Evolutionary conservation across 345 rosid species (phyloP).

Genomic region (Kernera saxatilis): DNA sequence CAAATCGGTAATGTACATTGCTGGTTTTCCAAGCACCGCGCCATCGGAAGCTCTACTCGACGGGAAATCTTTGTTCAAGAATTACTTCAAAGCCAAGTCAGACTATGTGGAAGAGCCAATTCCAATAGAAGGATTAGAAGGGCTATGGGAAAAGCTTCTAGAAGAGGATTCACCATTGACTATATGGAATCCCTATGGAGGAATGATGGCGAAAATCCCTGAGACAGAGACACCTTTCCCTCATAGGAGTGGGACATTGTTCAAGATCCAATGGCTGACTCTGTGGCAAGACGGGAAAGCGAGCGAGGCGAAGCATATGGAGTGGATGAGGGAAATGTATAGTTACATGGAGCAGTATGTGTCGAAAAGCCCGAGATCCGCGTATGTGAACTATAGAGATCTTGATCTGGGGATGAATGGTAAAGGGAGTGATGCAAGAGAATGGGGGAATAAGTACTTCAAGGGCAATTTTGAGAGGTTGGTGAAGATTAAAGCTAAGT

Average conservation of each 20-base stretch:
- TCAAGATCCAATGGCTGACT: slow-evolving; percentile 29
- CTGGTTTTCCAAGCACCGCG: slow-evolving; percentile 40
- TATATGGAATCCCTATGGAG: slow-evolving; percentile 33
- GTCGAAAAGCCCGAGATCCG: slow-evolving; percentile 24
- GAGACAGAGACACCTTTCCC: slow-evolving; percentile 37
- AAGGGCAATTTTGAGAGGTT: slow-evolving; percentile 48
- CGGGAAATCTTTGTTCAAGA: slow-evolving; percentile 44
- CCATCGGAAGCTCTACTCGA: slow-evolving; percentile 45
- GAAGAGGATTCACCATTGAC: slow-evolving; percentile 28
- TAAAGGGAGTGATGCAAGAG: slow-evolving; percentile 32
- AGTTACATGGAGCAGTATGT: slow-evolving; percentile 35
- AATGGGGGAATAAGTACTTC: slow-evolving; percentile 55
- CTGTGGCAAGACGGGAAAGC: slow-evolving; percentile 32
- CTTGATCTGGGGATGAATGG: slow-evolving; percentile 36
- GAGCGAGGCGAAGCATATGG: slow-evolving; percentile 29
- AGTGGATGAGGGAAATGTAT: slow-evolving; percentile 33
- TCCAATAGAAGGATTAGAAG: slow-evolving; percentile 25
- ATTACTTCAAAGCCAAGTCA: slow-evolving; percentile 66
- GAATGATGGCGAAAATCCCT: slow-evolving; percentile 32
- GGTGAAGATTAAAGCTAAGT: slow-evolving; percentile 38
- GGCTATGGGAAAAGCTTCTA: slow-evolving; percentile 24
- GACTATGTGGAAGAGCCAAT: slow-evolving; percentile 52
- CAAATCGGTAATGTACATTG: slow-evolving; percentile 51
- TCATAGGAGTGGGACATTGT: slow-evolving; percentile 32
- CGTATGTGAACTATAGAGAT: slow-evolving; percentile 36